Base-by-base conservation (phyloP, 495 filamentous ascomycete genomes). In the Staphylotrichum tortipilum region DNA sequence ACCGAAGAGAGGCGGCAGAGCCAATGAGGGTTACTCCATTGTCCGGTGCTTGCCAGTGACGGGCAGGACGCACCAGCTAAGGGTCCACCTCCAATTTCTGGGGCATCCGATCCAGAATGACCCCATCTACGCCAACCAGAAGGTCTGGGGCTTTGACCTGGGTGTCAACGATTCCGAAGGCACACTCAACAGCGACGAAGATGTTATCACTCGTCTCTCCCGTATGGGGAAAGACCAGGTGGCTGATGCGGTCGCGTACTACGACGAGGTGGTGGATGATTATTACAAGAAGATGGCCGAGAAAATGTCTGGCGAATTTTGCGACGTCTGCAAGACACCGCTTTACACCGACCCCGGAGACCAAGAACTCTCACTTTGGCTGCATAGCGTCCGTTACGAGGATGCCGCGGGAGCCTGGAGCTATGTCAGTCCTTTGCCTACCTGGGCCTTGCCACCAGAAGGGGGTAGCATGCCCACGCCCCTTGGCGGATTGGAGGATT, bases 71-170 rank as follows among this genome's bases (percentile, higher is more conserved):
- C 92, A 98, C 60, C 92, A 98, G 62, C 79, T 98, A 17, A 80
- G 92, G 21, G 94, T 98, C 10, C 92, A 98, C 59, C 77, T 98
- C 2, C 92, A 98, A 60, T 95, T 85, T 61, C 69, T 98, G 10
- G 92, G 92, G 8, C 85, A 98, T 58, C 94, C 92, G 3, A 96
- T 98, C 58, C 79, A 84, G 42, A 97, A 97, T 63, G 92, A 98
- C 62, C 92, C 92, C 3, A 98, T 98, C 52, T 98, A 98, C 65
- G 88, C 85, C 57, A 97, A 97, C 59, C 83, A 86, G 49, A 79
- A 79, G 40, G 92, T 97, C 17, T 98, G 94, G 74, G 94, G 94
- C 2, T 72, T 81, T 1, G 75, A 79, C 1, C 77, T 98, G 1
- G 92, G 85, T 7, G 76, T 76, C 42, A 78, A 83, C 43, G 86